phyloP scores from a whole-genome alignment of 306 rosid species.

The Vicia villosa region DNA sequence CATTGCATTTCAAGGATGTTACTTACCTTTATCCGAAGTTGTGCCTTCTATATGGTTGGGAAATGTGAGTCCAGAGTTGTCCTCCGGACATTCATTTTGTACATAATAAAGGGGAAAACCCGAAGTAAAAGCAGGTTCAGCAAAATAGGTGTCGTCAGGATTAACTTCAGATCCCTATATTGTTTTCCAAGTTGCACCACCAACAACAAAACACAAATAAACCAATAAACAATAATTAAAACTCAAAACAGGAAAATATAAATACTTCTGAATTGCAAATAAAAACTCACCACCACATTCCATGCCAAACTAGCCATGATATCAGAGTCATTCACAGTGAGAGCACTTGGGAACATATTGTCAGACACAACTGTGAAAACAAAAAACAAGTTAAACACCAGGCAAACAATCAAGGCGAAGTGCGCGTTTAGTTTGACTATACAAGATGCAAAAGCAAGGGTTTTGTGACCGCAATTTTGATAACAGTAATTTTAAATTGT shows the following conservation, averaged over 20 bases:
- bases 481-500: too few species aligned
- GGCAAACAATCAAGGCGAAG: background rate
- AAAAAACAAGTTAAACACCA: too few species aligned
- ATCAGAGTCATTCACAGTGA: slow-evolving; percentile 39
- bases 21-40: slow-evolving; percentile 46
- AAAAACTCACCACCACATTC: slow-evolving; percentile 55
- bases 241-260: background rate
- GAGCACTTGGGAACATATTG: slow-evolving; percentile 49
- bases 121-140: slow-evolving; percentile 67
- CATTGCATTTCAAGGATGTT: slow-evolving; percentile 28
- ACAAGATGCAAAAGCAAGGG: background rate
- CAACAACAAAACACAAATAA: slow-evolving; percentile 14
- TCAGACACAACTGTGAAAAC: slow-evolving; percentile 51
- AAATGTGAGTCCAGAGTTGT: slow-evolving; percentile 40
- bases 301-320: slow-evolving; percentile 43
- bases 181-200: slow-evolving; percentile 35
- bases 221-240: background rate
- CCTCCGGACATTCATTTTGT: slow-evolving; percentile 53
- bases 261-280: background rate
- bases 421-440: background rate
- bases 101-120: slow-evolving; percentile 52
- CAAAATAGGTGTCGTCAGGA: slow-evolving; percentile 43
- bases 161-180: slow-evolving; percentile 66
- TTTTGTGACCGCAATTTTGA: too few species aligned
- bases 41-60: slow-evolving; percentile 22